Evolutionary conservation across 1,284 basidiomycete genomes (phyloP), one percentile per base, ranked within the genome.

Genomic region (Vanrija pseudolonga): DNA sequence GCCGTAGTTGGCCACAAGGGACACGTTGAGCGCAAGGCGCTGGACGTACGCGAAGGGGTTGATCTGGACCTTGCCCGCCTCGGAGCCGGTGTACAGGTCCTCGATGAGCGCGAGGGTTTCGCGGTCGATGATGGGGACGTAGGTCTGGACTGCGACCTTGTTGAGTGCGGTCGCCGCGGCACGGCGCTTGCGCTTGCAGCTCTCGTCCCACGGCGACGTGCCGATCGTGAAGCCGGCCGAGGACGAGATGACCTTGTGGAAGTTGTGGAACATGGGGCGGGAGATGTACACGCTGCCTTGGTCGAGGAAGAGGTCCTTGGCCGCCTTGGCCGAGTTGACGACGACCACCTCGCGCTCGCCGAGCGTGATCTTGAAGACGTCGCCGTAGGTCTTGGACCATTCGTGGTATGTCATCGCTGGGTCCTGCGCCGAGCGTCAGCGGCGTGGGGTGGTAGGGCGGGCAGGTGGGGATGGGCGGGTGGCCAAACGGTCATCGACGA

Each of bases 271-370:
- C 23, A 39, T 23, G 15, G 58, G 58, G 23, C 58, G 58, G 22
- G 54, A 56, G 14, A 60, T 60, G 58, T 60, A 60, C 4, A 47
- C 40, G 24, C 46, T 45, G 19, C 58, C 58, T 37, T 56, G 58
- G 51, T 60, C 58, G 7, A 41, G 40, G 38, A 60, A 43, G 12
- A 60, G 58, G 45, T 60, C 55, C 58, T 60, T 60, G 37, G 54
- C 50, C 0, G 51, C 58, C 58, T 50, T 41, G 38, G 58, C 58
- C 8, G 54, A 45, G 58, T 60, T 60, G 51, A 60, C 52, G 49
- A 60, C 46, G 42, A 60, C 49, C 20, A 60, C 44, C 58, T 60
- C 58, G 20, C 58, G 58, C 51, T 60, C 58, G 54, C 58, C 58
- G 39, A 60, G 51, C 0, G 54, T 60, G 14, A 60, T 54, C 58